Conservation (phyloP, 768 basidiomycete genomes). For the Gloeopeniophorella convolvens region DNA sequence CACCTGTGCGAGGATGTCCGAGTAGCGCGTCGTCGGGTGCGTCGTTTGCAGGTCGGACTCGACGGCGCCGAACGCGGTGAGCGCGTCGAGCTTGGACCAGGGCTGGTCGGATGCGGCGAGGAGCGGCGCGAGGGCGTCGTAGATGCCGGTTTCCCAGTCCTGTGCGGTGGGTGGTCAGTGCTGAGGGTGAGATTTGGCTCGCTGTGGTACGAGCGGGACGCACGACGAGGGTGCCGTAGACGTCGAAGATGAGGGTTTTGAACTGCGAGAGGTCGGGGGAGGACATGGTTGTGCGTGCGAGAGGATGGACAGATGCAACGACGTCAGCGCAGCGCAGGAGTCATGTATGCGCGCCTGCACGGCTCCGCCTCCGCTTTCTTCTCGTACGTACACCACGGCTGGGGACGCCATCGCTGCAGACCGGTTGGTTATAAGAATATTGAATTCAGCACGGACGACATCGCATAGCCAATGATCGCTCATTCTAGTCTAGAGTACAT, state of each 20-base stretch:
- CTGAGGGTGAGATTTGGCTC: background rate
- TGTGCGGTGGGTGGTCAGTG: constrained; percentile 19
- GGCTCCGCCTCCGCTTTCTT: too few species aligned
- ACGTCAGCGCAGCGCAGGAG: too few species aligned
- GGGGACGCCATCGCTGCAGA: too few species aligned
- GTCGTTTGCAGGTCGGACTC: constrained; percentile 54
- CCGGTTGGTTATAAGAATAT: too few species aligned
- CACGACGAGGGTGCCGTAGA: constrained; percentile 68
- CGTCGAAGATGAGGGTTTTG: constrained; percentile 62
- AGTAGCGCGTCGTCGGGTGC: constrained; percentile 53
- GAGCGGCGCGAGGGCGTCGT: constrained; percentile 46
- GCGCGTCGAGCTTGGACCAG: constrained; percentile 47
- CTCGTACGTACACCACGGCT: too few species aligned
- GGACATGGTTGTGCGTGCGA: constrained; percentile 13
- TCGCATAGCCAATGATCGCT: too few species aligned
- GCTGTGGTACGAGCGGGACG: background rate
- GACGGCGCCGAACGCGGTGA: constrained; percentile 44
- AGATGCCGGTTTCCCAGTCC: constrained; percentile 72
- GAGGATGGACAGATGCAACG: too few species aligned
- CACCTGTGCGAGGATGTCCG: constrained; percentile 45
- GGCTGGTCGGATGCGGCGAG: constrained; percentile 32
- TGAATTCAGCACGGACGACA: too few species aligned
- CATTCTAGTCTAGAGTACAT: constrained; percentile 1
- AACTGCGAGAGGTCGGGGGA: constrained; percentile 22
- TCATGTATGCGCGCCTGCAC: too few species aligned